Base-by-base conservation (phyloP, 768 basidiomycete genomes). In the Mycena epipterygia region DNA sequence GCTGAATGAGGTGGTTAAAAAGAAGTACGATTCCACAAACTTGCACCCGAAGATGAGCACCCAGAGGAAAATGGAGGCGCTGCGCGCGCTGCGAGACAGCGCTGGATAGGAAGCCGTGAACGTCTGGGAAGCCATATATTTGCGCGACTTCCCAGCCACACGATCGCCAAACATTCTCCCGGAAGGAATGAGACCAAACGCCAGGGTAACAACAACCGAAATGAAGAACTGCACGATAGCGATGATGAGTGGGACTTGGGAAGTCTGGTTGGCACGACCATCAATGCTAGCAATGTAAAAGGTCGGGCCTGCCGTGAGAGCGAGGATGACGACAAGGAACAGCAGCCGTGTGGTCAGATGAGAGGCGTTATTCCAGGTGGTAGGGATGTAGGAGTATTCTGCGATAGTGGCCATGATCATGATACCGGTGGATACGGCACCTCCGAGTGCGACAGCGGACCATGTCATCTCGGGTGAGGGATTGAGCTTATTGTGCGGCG, bases 111-210 rank as follows among this genome's bases (percentile, higher is more conserved):
- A 97, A 0, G 98, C 98, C 1, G 98, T 99, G 84, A 99, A 99
- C 0, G 98, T 99, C 81, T 99, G 98, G 23, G 95, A 97, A 42
- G 98, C 98, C 87, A 99, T 92, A 80, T 98, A 98, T 82, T 98
- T 99, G 77, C 98, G 89, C n/a, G 93, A 89, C 82, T 98, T 98
- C 76, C 97, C 95, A 8, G 96, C 95, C 8, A 99, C 98, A 69
- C 97, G 92, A 79, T 99, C 98, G 44, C 98, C 98, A 79, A 99
- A 99, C 95, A 99, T 97, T 57, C 97, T 89, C 7, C 97, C 98
- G 0, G 96, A 97, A 0, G 98, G 98, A 68, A 99, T 89, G 76
- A 96, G 84, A 61, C 91, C 91, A 82, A 99, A 99, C 0, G 90
- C 85, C 65, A 95, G 58, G 32, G 96, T 96, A 55, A 90, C 93